Evolutionary conservation across 306 rosid species (phyloP), one percentile per base, ranked within the genome.

Genomic region (Sophora flavescens): DNA sequence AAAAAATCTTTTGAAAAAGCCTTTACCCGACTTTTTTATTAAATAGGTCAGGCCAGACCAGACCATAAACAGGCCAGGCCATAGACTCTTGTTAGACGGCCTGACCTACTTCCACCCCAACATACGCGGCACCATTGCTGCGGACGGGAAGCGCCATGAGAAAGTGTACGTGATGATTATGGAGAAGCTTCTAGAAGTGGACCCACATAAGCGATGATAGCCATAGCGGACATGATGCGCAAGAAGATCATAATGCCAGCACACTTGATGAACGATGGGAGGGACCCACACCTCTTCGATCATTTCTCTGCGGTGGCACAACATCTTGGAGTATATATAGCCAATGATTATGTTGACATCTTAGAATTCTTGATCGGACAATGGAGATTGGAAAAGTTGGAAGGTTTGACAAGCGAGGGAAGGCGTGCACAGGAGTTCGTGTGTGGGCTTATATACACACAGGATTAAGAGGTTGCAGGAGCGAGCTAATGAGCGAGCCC

Each of bases 101-200:
- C n/a, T n/a, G n/a, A n/a, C n/a, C n/a, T n/a, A n/a, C n/a, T n/a
- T n/a, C n/a, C n/a, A n/a, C n/a, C n/a, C n/a, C n/a, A n/a, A n/a
- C n/a, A n/a, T n/a, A n/a, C n/a, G n/a, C 9, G 86, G 88, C 1
- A 78, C 85, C 64, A 85, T 88, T 13, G 91, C 91, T 0, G 72
- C 89, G 6, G 88, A 88, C 50, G 91, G 83, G 79, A 88, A 82
- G 54, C 89, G 89, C 17, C 88, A 85, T 64, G 88, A 85, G 78
- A 80, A 54, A 4, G 89, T 84, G 5, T 85, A 88, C 52, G 7
- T 28, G 5, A 78, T 42, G 47, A 85, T 88, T 10, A 80, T 85
- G 1, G 84, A 83, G 76, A 88, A 85, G 86, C 86, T 88, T 3
- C 81, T 88, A 1, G 89, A 88, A 8, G 85, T 86, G 75, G 89